Evolutionary conservation across 2,329 filamentous ascomycete species (phyloP), one percentile per base, ranked within the genome.

Genomic region (Fusarium lyarnte): DNA sequence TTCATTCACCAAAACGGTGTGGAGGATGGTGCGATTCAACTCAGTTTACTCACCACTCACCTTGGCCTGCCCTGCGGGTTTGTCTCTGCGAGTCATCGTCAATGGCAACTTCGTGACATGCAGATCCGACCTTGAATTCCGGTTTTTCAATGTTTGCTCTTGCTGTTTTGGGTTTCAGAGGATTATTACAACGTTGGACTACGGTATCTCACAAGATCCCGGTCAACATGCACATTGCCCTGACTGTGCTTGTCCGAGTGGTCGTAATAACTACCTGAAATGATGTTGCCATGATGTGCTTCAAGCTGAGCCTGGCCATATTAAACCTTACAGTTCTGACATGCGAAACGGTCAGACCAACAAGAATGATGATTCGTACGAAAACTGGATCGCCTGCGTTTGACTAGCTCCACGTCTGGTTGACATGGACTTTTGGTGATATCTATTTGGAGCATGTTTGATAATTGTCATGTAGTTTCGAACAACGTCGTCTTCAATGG

Each of bases 41-140:
- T 77, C 74, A 75, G 69, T 74, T 77, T 57, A 67, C 55, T 62
- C 66, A 60, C 61, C 66, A 60, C 61, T 57, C 53, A 57, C 70
- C 55, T 72, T 54, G 27, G 27, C 31, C 58, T 63, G 57, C 54
- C 43, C 57, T 57, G 53, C 35, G 51, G 66, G 36, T 65, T 69
- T 55, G 46, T 74, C 61, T 41, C 72, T 77, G 72, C 75, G 70
- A 77, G 75, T 76, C 74, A 77, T 77, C 70, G 42, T 62, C 65
- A 73, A 73, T 63, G 53, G 58, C 41, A 74, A 73, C 73, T 74
- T 72, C 60, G 63, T 74, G 68, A 69, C 70, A 67, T 74, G 74
- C 75, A 75, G 74, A 77, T 73, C 74, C 59, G 70, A 55, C 66
- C 63, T 64, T 58, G 57, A 65, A 75, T 74, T 71, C 75, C 71